A percentile compares a stretch with the other conserved stretches of the same genome.
Evolutionary conservation across 495 filamentous ascomycete species (phyloP).

Genomic region (Penicillium malachiteum): DNA sequence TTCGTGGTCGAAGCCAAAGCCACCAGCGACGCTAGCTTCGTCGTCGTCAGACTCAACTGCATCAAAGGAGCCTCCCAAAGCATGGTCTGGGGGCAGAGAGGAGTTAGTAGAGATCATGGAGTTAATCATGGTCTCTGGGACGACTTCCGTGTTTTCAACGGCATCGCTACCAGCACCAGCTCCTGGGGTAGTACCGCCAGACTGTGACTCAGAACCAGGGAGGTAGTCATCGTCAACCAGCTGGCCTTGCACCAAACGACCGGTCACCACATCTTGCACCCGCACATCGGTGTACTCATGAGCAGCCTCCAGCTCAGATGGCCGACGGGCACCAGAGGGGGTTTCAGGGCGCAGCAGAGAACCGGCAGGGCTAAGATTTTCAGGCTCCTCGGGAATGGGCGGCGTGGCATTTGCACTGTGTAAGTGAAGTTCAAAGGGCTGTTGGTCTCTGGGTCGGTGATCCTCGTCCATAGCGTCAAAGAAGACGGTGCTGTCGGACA

Average conservation of each 20-base stretch:
- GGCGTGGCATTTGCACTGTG: slow-evolving; percentile 20
- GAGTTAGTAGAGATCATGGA: slow-evolving; percentile 65
- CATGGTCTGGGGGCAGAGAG: slow-evolving; percentile 54
- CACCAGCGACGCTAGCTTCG: slow-evolving; percentile 70
- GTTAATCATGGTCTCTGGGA: slow-evolving; percentile 61
- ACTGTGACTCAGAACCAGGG: slow-evolving; percentile 68
- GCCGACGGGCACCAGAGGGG: slow-evolving; percentile 37
- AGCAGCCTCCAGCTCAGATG: slow-evolving; percentile 48
- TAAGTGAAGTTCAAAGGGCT: slow-evolving; percentile 34
- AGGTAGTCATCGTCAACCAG: slow-evolving; percentile 92
- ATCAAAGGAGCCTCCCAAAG: slow-evolving; percentile 80
- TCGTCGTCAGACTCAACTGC: slow-evolving; percentile 84
- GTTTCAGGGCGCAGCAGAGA: slow-evolving; percentile 34
- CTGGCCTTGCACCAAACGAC: slow-evolving; percentile 90
- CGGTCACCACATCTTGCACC: slow-evolving; percentile 86
- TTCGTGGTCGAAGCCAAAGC: slow-evolving; percentile 72
- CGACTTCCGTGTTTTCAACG: slow-evolving; percentile 42
- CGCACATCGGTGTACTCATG: slow-evolving; percentile 82
- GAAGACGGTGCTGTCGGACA: slow-evolving; percentile 64
- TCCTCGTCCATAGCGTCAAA: slow-evolving; percentile 47
- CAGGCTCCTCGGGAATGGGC: slow-evolving; percentile 19
- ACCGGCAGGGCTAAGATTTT: slow-evolving; percentile 5
- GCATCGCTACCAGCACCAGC: slow-evolving; percentile 24
- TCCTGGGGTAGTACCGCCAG: slow-evolving; percentile 47
- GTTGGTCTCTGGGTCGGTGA: slow-evolving; percentile 25